A percentile compares a stretch with the other conserved stretches of the same genome.
Conservation (phyloP, 192 early-diverging fungal genomes). For the Phycomyces nitens region DNA sequence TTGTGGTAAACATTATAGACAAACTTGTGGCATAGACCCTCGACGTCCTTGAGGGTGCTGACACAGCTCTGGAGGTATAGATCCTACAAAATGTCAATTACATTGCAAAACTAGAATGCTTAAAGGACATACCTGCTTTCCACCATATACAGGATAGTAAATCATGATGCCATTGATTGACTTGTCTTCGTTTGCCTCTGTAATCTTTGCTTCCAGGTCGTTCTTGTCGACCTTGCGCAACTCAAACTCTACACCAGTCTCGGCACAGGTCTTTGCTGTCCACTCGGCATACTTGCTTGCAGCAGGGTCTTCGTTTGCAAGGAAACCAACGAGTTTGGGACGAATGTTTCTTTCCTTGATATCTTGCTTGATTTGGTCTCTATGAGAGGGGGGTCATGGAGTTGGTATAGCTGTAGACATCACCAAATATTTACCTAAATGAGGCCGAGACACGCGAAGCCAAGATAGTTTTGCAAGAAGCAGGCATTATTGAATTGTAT, state of each 20-base stretch:
- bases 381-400: too few relatives aligned
- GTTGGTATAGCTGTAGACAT: too few relatives aligned
- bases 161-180: constrained; percentile 94
- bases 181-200: constrained; percentile 85
- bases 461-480: constrained; percentile 56
- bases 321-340: constrained; percentile 86
- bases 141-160: constrained; percentile 97
- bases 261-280: constrained; percentile 89
- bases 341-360: constrained; percentile 58
- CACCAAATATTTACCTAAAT: constrained; percentile 65
- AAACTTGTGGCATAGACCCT: constrained; percentile 93
- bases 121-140: constrained; percentile 61
- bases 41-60: constrained; percentile 87
- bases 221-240: constrained; percentile 78
- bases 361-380: constrained; percentile 57
- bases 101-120: not conserved
- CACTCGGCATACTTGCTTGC: constrained; percentile 92
- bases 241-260: constrained; percentile 89
- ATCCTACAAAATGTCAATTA: constrained; percentile 51
- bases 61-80: constrained; percentile 93
- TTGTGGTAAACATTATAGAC: constrained; percentile 93
- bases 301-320: constrained; percentile 93
- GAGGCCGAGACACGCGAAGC: constrained; percentile 59
- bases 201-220: constrained; percentile 79
- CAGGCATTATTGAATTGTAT: constrained; percentile 12